These are phyloP conservation scores for Trichopus zeylanicus DNA, from an alignment of 116 monocot genomes.

Conservation along the genomic window DNA sequence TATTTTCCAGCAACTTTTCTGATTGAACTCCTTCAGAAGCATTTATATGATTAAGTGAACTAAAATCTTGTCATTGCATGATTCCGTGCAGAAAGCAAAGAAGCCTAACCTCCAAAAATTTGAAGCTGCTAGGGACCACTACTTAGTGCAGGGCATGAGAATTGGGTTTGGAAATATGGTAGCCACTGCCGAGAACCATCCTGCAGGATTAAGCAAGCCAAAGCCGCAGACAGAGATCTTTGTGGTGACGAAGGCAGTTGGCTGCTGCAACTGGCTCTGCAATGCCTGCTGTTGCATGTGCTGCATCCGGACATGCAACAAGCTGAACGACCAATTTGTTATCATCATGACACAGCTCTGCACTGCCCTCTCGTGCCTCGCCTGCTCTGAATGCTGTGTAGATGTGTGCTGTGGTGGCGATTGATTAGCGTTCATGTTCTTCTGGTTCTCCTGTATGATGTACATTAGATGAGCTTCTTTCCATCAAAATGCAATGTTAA, in stretches of 20 bases:
- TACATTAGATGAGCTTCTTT: no score
- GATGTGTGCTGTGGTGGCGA: conserved; percentile 27
- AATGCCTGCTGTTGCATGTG: conserved; percentile 75
- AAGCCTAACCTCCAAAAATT: neutral
- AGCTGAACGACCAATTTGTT: conserved; percentile 53
- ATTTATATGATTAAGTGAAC: no score
- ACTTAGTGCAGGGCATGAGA: conserved; percentile 9
- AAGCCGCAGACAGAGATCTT: conserved; percentile 26
- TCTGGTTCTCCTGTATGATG: neutral
- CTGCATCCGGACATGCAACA: conserved; percentile 43
- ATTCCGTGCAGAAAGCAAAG: neutral
- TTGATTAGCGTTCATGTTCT: conserved; percentile 12
- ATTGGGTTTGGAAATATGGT: conserved; percentile 64
- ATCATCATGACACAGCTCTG: conserved; percentile 49
- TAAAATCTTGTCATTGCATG: neutral
- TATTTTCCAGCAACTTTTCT: neutral
- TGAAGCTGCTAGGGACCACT: neutral
- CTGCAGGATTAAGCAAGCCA: conserved; percentile 33
- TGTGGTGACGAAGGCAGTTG: conserved; percentile 21
- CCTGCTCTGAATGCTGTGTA: conserved; percentile 58
- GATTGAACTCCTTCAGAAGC: no score
- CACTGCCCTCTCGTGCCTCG: conserved; percentile 54
- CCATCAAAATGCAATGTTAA: no score
- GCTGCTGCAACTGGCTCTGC: conserved; percentile 47
- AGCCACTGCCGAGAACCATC: conserved; percentile 60